A percentile compares a stretch with the other conserved stretches of the same genome.
Evolutionary conservation across 805 yeast genomes (phyloP).

Genomic region (Kluyveromyces lactis): DNA sequence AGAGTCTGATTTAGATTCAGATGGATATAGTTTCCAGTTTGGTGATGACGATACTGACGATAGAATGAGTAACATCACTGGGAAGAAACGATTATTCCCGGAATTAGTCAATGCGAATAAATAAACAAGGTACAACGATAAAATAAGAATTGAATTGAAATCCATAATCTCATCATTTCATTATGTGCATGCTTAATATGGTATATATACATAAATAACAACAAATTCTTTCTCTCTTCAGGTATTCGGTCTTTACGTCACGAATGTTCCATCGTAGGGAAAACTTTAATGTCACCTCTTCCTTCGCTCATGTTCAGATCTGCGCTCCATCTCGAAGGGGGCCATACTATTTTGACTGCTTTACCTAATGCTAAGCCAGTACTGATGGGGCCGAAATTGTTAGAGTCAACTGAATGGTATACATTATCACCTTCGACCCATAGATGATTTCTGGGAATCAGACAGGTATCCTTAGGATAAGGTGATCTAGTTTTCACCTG

Average conservation of each 20-base stretch:
- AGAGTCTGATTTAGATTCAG: conserved; percentile 1
- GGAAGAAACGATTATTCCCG: conserved; percentile 1
- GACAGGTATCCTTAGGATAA: conserved; percentile 50
- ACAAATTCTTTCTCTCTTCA: too few relatives aligned
- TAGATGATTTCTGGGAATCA: conserved; percentile 68
- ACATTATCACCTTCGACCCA: conserved; percentile 96
- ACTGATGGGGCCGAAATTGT: conserved; percentile 82
- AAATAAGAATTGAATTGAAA: too few relatives aligned
- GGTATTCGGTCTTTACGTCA: too few relatives aligned
- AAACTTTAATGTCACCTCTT: conserved; percentile 12
- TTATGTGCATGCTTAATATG: too few relatives aligned
- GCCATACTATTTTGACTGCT: conserved; percentile 65
- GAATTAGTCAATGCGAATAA: background rate
- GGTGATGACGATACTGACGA: conserved; percentile 1
- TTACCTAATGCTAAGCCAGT: conserved; percentile 74
- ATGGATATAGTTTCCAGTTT: conserved; percentile 1
- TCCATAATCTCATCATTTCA: too few relatives aligned
- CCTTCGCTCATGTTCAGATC: conserved; percentile 19
- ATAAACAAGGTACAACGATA: conserved; percentile 1
- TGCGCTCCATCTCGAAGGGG: conserved; percentile 45
- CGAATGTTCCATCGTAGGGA: background rate
- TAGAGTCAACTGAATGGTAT: conserved; percentile 73
- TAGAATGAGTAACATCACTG: background rate
- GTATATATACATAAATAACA: too few relatives aligned
- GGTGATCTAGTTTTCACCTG: conserved; percentile 50